These are phyloP conservation scores for Candida krabiensis DNA, from an alignment of 805 yeast genomes.

Conservation along the genomic window DNA sequence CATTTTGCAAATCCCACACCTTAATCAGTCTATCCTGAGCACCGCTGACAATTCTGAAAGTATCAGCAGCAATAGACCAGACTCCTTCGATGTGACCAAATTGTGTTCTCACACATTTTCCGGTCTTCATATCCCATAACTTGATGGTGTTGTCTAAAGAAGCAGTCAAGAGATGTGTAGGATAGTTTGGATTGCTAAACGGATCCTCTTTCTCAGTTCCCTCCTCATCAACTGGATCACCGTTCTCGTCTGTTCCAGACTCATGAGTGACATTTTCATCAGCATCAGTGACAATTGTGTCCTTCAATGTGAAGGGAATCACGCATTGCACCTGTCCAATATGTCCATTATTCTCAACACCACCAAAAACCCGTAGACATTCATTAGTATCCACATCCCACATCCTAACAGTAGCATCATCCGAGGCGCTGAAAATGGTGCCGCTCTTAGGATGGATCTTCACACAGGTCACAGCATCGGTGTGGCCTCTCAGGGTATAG, in stretches of 20 bases:
- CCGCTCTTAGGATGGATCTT: constrained; percentile 78
- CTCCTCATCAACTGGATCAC: constrained; percentile 21
- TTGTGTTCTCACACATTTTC: constrained; percentile 88
- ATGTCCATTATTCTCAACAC: constrained; percentile 74
- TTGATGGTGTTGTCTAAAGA: constrained; percentile 92
- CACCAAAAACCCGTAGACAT: constrained; percentile 79
- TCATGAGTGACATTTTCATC: constrained; percentile 22
- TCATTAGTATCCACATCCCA: constrained; percentile 87
- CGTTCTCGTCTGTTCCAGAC: constrained; percentile 8
- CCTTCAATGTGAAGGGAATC: constrained; percentile 77
- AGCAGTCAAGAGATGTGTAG: constrained; percentile 83
- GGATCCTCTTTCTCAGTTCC: constrained; percentile 24
- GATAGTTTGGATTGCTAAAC: constrained; percentile 43
- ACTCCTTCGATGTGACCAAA: constrained; percentile 99
- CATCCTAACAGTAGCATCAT: constrained; percentile 89
- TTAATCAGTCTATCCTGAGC: constrained; percentile 89
- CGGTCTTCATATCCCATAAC: constrained; percentile 85
- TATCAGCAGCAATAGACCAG: constrained; percentile 96
- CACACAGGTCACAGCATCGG: constrained; percentile 89
- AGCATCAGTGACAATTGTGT: constrained; percentile 41
- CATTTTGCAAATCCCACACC: constrained; percentile 95
- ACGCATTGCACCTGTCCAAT: constrained; percentile 94
- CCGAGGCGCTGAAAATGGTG: constrained; percentile 83
- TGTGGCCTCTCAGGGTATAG: constrained; percentile 89
- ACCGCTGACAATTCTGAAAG: constrained; percentile 90